Conservation (phyloP, 2,329 filamentous ascomycete genomes). For the Ceratocystiopsis sp. region DNA sequence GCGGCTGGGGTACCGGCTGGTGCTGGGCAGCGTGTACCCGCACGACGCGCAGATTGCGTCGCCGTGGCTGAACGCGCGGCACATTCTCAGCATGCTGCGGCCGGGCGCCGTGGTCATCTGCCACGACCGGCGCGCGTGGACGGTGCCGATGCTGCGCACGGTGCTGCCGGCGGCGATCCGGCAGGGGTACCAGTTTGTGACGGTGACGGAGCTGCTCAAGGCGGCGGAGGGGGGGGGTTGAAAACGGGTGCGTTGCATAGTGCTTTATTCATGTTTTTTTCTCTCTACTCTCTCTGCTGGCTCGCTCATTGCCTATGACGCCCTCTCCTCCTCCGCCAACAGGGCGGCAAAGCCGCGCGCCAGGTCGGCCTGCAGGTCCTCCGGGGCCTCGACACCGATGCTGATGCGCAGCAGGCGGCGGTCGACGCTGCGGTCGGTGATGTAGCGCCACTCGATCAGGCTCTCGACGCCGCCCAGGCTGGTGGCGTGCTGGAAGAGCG, state of each 20-base stretch:
- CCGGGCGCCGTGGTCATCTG: conserved; percentile 71
- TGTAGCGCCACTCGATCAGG: conserved; percentile 87
- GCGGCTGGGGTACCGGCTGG: conserved; percentile 49
- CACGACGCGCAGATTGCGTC: conserved; percentile 75
- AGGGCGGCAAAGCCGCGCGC: conserved; percentile 46
- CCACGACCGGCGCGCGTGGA: conserved; percentile 75
- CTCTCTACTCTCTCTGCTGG: background rate
- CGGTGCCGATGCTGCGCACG: conserved; percentile 55
- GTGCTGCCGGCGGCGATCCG: conserved; percentile 55
- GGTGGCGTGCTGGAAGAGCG: conserved; percentile 85
- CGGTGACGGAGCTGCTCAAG: conserved; percentile 48
- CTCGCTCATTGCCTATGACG: background rate
- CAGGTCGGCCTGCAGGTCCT: conserved; percentile 68
- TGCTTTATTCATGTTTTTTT: background rate
- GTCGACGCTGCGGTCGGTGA: conserved; percentile 65
- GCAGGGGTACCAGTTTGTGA: conserved; percentile 55
- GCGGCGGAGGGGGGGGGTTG: conserved; percentile 4
- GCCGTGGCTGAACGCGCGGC: conserved; percentile 52
- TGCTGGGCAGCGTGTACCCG: conserved; percentile 75
- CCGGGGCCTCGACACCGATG: conserved; percentile 70
- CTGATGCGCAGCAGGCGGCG: conserved; percentile 61
- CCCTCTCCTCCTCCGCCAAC: conserved; percentile 10
- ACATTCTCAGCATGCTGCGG: conserved; percentile 63
- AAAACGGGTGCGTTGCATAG: background rate
- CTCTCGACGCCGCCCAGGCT: conserved; percentile 89